These are phyloP conservation scores for Phialemonium atrogriseum DNA, from an alignment of 2,329 filamentous ascomycete species.

Conservation along the genomic window DNA sequence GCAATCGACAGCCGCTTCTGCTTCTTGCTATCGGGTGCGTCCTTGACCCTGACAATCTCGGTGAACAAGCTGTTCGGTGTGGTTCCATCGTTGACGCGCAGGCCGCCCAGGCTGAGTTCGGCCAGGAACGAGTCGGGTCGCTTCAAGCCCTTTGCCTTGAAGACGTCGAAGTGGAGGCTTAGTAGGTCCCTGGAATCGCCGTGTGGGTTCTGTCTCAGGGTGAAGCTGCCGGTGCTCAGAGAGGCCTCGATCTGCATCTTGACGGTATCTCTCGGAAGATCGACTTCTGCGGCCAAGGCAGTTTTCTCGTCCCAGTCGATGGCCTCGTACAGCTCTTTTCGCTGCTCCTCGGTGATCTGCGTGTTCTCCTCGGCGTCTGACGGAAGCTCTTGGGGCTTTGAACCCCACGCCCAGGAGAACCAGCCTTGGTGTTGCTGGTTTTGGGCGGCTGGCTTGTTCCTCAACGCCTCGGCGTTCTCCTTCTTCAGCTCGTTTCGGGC, in stretches of 20 bases:
- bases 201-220: conserved; percentile 76
- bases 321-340: conserved; percentile 91
- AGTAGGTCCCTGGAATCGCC: conserved; percentile 73
- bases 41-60: conserved; percentile 93
- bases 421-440: conserved; percentile 64
- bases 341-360: conserved; percentile 89
- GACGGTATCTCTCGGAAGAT: conserved; percentile 81
- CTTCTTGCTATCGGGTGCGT: conserved; percentile 51
- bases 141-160: conserved; percentile 83
- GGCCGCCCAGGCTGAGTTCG: conserved; percentile 81
- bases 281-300: conserved; percentile 76
- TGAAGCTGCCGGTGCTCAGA: conserved; percentile 94
- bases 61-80: conserved; percentile 86
- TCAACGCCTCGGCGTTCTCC: conserved; percentile 85
- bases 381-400: conserved; percentile 41
- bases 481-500: conserved; percentile 92
- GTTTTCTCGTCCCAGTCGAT: conserved; percentile 99
- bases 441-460: conserved; percentile 41
- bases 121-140: conserved; percentile 84
- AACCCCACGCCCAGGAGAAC: conserved; percentile 87
- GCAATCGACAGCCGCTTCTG: conserved; percentile 42
- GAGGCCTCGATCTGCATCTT: conserved; percentile 90
- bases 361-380: conserved; percentile 63
- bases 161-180: conserved; percentile 87
- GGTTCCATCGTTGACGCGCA: conserved; percentile 93